Evolutionary conservation across 1,139 yeast species (phyloP), one percentile per base, ranked within the genome.

Genomic region (Suhomyces terraborum): DNA sequence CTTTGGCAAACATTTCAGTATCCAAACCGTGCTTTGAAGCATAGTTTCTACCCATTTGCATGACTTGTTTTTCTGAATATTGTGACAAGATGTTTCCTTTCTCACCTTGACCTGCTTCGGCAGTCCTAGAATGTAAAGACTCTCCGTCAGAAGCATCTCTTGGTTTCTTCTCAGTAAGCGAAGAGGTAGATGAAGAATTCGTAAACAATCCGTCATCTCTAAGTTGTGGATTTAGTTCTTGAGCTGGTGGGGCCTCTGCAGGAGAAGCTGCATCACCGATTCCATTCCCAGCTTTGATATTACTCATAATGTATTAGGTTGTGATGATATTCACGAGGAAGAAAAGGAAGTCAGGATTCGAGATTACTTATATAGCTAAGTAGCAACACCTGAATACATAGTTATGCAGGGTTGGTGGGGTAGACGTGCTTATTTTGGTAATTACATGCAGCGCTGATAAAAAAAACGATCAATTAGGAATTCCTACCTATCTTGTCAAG

Each of bases 11-110:
- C 35, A 80, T 62, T 8, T 84, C 91, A 1, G 74, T 68, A 51
- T 84, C 89, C 52, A 87, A 61, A 6, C 73, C 80, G 53, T 84
- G 69, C 50, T 76, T 77, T 25, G 64, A 58, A 14, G 91, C 91
- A 59, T 84, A 87, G 46, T 74, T 73, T 46, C 84, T 70, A 21
- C 91, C 95, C 81, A 84, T 81, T 46, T 69, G 74, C 74, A 80
- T 75, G 7, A 80, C 87, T 57, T 83, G 86, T 22, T 75, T 75
- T 48, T 79, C 81, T 12, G 84, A 62, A 50, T 84, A 80, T 51
- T 80, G 84, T 1, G 80, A 62, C 44, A 85, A 69, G 36, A 84
- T 81, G 57, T 84, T 84, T 25, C 79, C 81, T 24, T 43, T 55
- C 43, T 65, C 73, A 8, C 54, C 54, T 8, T 45, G 25, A 20